Evolutionary conservation across 2,329 filamentous ascomycete species (phyloP).

Genomic region (Colletotrichum eleusines): DNA sequence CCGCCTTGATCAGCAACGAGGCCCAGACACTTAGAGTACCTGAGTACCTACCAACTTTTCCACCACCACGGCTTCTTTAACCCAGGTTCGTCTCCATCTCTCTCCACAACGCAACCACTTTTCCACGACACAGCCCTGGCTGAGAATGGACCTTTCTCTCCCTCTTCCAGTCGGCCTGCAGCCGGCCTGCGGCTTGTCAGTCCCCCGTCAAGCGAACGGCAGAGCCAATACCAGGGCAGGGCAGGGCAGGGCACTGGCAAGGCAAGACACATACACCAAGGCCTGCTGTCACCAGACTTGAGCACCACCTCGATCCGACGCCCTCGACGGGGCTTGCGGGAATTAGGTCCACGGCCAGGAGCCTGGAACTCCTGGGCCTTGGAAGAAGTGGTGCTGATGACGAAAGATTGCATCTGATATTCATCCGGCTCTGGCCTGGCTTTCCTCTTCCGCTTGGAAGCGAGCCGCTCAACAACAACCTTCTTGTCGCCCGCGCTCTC

Average conservation of each 20-base stretch:
- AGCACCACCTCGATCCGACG: conserved; percentile 18
- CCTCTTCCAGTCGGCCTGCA: conserved; percentile 12
- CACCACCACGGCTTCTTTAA: conserved; percentile 14
- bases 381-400: conserved; percentile 36
- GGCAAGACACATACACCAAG: not conserved
- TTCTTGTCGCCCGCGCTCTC: not conserved
- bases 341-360: conserved; percentile 39
- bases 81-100: conserved; percentile 20
- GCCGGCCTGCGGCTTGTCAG: conserved; percentile 11
- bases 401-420: conserved; percentile 38
- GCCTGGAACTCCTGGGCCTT: conserved; percentile 34
- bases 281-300: conserved; percentile 4
- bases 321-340: conserved; percentile 35
- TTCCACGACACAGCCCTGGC: conserved; percentile 38
- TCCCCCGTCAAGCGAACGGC: conserved; percentile 31
- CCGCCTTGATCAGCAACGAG: not conserved
- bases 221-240: conserved; percentile 24
- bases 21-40: too few species aligned
- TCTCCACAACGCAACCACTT: conserved; percentile 35
- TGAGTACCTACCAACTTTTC: not conserved
- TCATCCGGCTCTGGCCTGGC: conserved; percentile 15
- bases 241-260: conserved; percentile 7
- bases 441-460: not conserved
- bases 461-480: not conserved
- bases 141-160: conserved; percentile 10